Conservation (phyloP, 257 asterid genomes). For the Jacaranda copaia region DNA sequence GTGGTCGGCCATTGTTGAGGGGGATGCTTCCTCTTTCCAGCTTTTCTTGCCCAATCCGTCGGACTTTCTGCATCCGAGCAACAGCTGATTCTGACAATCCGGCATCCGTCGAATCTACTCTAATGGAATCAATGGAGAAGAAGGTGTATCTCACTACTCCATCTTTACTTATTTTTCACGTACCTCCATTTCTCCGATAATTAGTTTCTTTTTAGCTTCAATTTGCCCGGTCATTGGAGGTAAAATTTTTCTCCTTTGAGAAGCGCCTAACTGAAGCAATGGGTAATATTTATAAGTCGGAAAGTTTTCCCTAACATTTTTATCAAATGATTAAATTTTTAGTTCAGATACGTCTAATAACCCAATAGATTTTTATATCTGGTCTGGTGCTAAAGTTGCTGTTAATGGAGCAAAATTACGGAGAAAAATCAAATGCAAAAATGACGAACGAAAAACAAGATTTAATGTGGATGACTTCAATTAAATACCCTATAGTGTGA, state of each 20-base stretch:
- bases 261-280: not conserved
- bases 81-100: slow-evolving; percentile 46
- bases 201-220: not conserved
- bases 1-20: slow-evolving; percentile 27
- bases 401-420: no score
- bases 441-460: no score
- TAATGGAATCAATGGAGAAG: slow-evolving; percentile 83
- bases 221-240: slow-evolving; percentile 1
- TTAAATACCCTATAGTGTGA: no score
- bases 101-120: slow-evolving; percentile 58
- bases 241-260: slow-evolving; percentile 15
- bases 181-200: not conserved
- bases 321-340: not conserved
- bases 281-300: not conserved
- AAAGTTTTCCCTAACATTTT: not conserved
- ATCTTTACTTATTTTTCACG: not conserved
- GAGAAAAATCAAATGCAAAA: no score
- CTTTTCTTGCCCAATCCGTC: slow-evolving; percentile 40
- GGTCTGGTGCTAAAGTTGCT: not conserved
- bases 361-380: not conserved
- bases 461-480: no score
- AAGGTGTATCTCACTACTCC: slow-evolving; percentile 58
- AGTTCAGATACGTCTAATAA: not conserved
- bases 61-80: slow-evolving; percentile 65
- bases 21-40: slow-evolving; percentile 40